Base-by-base conservation (phyloP, 2,329 filamentous ascomycete species). In the Torrubiella hemipterigena region DNA sequence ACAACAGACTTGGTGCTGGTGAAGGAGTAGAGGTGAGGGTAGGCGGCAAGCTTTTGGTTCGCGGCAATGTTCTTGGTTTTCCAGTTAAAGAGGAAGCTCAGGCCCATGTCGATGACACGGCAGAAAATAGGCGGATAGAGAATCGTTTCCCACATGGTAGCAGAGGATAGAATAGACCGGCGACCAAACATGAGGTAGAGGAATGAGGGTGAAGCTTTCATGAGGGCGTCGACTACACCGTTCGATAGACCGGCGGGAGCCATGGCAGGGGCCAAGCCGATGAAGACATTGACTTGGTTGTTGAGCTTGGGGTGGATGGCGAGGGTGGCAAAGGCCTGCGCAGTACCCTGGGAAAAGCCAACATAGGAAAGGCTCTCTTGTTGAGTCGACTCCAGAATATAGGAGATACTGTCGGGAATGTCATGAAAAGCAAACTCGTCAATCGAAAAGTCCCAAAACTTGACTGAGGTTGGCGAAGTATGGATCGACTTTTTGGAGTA, bases 401-500 rank as follows among this genome's bases (percentile, higher is more conserved):
- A 96, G 32, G 77, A 69, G 47, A 98, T 96, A 41, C 79, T 89
- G 55, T 98, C 81, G 2, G 91, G 91, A 37, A 98, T 95, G 53
- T 98, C 91, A 52, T 96, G 77, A 48, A 98, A 93, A 29, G 91
- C 91, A 51, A 98, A 98, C 50, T 98, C 83, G 51, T 98, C 91
- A 50, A 98, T 96, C 31, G 85, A 94, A 52, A 98, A 98, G 54
- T 95, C 80, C 91, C 91, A 98, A 54, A 98, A 98, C 11, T 73
- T 67, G 22, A 69, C 61, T 3, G 81, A 79, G 1, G 74, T 79
- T 0, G 91, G 87, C 1, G 84, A 79, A 39, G 67, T 65, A 36
- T 78, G 69, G 31, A 87, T 73, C 3, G 78, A 87, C 59, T 98
- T 98, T 56, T 96, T 98, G 27, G 86, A 94, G 59, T 98, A 98